Evolutionary conservation across 345 rosid genomes (phyloP).

Genomic region (Hypericum perforatum): DNA sequence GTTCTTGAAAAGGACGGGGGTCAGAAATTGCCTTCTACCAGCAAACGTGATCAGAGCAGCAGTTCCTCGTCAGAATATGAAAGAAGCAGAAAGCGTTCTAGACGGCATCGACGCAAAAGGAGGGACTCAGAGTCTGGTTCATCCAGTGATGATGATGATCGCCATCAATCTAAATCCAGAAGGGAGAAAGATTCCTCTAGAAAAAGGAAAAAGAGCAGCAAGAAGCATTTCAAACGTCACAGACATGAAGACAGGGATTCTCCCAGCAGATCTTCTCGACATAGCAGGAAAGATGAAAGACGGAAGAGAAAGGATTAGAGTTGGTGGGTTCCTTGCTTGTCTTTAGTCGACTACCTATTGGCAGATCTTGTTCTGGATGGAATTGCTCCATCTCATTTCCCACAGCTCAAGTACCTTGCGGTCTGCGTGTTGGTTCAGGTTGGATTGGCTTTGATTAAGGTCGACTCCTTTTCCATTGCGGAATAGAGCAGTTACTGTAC

Average conservation of each 20-base stretch:
- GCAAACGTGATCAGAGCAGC: slow-evolving; percentile 15
- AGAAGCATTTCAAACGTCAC: slow-evolving; percentile 48
- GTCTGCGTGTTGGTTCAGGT: too few species aligned
- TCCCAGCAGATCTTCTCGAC: slow-evolving; percentile 31
- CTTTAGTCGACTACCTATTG: slow-evolving; percentile 4
- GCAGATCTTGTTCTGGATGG: too few species aligned
- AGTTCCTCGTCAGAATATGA: slow-evolving; percentile 54
- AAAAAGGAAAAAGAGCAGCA: slow-evolving; percentile 55
- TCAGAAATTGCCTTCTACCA: slow-evolving; percentile 20
- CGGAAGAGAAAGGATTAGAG: slow-evolving; percentile 39
- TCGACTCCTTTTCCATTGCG: too few species aligned
- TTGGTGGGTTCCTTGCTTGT: slow-evolving; percentile 29
- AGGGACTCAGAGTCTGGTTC: slow-evolving; percentile 49
- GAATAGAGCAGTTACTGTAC: too few species aligned
- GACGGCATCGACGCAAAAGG: slow-evolving; percentile 31
- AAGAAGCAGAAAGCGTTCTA: slow-evolving; percentile 36
- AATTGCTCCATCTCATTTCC: too few species aligned
- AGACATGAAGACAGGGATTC: slow-evolving; percentile 37
- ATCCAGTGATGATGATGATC: slow-evolving; percentile 36
- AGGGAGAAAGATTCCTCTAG: slow-evolving; percentile 40
- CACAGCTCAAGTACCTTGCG: too few species aligned
- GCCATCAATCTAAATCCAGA: slow-evolving; percentile 42
- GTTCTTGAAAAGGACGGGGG: slow-evolving; percentile 26
- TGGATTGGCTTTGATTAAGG: too few species aligned
- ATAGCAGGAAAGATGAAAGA: slow-evolving; percentile 25